A percentile compares a stretch with the other conserved stretches of the same genome.
Evolutionary conservation across 2,329 filamentous ascomycete genomes (phyloP).

Genomic region (Aaosphaeria arxii): DNA sequence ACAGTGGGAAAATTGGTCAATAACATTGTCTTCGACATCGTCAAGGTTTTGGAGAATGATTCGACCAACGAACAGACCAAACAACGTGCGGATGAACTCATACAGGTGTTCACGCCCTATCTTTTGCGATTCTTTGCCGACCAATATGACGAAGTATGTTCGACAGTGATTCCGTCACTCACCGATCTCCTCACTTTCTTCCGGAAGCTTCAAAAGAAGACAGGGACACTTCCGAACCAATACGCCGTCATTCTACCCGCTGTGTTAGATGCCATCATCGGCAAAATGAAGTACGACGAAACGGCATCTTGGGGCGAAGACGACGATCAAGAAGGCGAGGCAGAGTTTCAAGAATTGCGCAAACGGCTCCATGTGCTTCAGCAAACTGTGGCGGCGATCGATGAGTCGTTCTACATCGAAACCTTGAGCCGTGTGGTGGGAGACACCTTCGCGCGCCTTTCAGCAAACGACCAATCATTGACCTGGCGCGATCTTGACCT

Average conservation of each 20-base stretch:
- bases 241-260: slow-evolving; percentile 82
- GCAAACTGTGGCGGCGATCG: slow-evolving; percentile 85
- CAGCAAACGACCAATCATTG: slow-evolving; percentile 67
- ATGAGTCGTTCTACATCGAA: slow-evolving; percentile 84
- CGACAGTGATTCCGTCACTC: slow-evolving; percentile 87
- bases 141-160: slow-evolving; percentile 97
- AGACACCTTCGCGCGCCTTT: slow-evolving; percentile 77
- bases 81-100: slow-evolving; percentile 73
- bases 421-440: slow-evolving; percentile 85
- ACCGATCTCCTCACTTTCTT: slow-evolving; percentile 91
- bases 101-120: slow-evolving; percentile 81
- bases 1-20: slow-evolving; percentile 95
- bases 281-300: slow-evolving; percentile 97
- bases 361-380: slow-evolving; percentile 88
- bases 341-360: slow-evolving; percentile 92
- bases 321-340: slow-evolving; percentile 93
- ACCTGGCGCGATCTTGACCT: slow-evolving; percentile 96
- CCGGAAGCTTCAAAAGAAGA: slow-evolving; percentile 68
- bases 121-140: slow-evolving; percentile 94
- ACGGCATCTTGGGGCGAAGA: slow-evolving; percentile 91
- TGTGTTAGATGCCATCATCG: slow-evolving; percentile 86
- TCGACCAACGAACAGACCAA: slow-evolving; percentile 61
- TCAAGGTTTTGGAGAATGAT: slow-evolving; percentile 77
- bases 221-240: slow-evolving; percentile 63
- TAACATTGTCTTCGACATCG: slow-evolving; percentile 80